These are phyloP conservation scores for Pyrenopolyporus hunteri DNA, from an alignment of 495 filamentous ascomycete species.

Conservation along the genomic window DNA sequence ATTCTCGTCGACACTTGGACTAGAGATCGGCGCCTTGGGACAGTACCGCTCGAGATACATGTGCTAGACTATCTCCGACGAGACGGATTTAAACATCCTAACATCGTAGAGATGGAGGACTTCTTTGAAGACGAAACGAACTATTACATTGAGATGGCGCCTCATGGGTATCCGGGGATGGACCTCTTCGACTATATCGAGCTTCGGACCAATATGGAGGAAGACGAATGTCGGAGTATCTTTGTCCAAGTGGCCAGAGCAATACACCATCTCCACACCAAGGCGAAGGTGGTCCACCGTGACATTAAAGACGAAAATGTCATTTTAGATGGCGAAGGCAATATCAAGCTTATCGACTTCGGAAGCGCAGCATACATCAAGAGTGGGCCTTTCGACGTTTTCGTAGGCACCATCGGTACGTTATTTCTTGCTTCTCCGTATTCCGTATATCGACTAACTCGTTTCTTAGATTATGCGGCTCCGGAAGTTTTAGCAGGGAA, in stretches of 20 bases:
- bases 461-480: constrained; percentile 85
- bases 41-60: constrained; percentile 96
- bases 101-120: constrained; percentile 98
- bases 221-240: constrained; percentile 90
- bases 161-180: constrained; percentile 96
- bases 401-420: constrained; percentile 97
- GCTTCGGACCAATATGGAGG: constrained; percentile 94
- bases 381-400: constrained; percentile 97
- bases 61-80: constrained; percentile 92
- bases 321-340: constrained; percentile 90
- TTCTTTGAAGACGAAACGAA: constrained; percentile 99
- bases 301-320: constrained; percentile 99
- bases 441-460: constrained; percentile 11
- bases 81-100: constrained; percentile 86
- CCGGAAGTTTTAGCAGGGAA: constrained; percentile 94
- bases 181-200: constrained; percentile 99
- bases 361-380: constrained; percentile 98
- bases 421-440: constrained; percentile 10
- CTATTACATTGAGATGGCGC: constrained; percentile 99
- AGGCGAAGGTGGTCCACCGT: constrained; percentile 90
- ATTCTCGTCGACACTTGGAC: constrained; percentile 99
- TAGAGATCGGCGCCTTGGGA: constrained; percentile 90
- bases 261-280: constrained; percentile 88
- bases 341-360: constrained; percentile 97
- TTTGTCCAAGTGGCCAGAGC: constrained; percentile 91